Evolutionary conservation across 2,329 filamentous ascomycete genomes (phyloP).

Genomic region (Aspergillus fumigatiaffinis): DNA sequence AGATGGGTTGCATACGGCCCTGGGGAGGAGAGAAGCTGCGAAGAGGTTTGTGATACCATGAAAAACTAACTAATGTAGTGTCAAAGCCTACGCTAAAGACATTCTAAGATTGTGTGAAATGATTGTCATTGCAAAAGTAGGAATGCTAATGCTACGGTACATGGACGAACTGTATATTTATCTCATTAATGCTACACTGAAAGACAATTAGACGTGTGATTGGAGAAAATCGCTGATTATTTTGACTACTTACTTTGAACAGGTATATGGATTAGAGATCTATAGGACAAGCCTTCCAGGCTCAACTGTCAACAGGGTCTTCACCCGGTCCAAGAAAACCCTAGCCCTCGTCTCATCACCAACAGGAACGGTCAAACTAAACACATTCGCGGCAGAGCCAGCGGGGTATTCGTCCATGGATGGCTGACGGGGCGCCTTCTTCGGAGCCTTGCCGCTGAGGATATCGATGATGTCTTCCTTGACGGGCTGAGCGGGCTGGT

Average conservation of each 20-base stretch:
- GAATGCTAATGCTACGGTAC: background rate
- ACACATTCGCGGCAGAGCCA: conserved; percentile 63
- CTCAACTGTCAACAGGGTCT: conserved; percentile 75
- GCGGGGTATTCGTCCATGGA: conserved; percentile 37
- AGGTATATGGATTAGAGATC: conserved; percentile 1
- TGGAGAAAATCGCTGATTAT: background rate
- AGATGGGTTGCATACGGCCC: background rate
- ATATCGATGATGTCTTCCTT: conserved; percentile 81
- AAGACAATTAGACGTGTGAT: background rate
- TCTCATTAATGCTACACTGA: background rate
- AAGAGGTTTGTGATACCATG: background rate
- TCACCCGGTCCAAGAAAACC: conserved; percentile 81
- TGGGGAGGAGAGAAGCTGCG: background rate
- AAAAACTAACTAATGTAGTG: background rate
- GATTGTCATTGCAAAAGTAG: background rate
- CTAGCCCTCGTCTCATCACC: conserved; percentile 77
- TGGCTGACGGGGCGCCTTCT: conserved; percentile 28
- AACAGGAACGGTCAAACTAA: conserved; percentile 74
- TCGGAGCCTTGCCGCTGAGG: conserved; percentile 52
- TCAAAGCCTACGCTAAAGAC: background rate
- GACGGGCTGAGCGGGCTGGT: conserved; percentile 37
- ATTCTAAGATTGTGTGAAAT: background rate
- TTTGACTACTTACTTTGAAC: background rate
- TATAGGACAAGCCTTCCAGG: conserved; percentile 67
- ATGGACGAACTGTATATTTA: background rate